A percentile compares a stretch with the other conserved stretches of the same genome.
Conservation (phyloP, 2,329 filamentous ascomycete genomes). For the Cadophora malorum region DNA sequence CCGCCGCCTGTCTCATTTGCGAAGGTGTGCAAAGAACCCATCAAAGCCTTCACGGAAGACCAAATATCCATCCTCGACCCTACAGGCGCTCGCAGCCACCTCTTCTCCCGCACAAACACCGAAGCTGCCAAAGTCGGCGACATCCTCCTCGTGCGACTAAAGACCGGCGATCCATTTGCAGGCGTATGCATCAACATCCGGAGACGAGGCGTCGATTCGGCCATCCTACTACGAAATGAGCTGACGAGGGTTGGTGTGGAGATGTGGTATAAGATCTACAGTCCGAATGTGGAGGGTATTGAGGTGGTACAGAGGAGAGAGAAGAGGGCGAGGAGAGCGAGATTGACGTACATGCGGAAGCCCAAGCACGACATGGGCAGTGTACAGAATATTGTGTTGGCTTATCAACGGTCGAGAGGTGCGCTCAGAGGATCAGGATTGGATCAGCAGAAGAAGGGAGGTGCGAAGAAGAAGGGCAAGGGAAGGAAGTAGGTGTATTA, state of each 20-base stretch:
- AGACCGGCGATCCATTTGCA: slow-evolving; percentile 85
- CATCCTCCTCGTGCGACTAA: slow-evolving; percentile 87
- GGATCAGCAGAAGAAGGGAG: slow-evolving; percentile 36
- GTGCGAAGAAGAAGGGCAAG: slow-evolving; percentile 41
- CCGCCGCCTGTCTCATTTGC: slow-evolving; percentile 62
- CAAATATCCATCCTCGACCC: slow-evolving; percentile 83
- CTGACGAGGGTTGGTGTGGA: slow-evolving; percentile 88
- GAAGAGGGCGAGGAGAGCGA: slow-evolving; percentile 85
- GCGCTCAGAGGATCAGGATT: slow-evolving; percentile 46
- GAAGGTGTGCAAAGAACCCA: slow-evolving; percentile 66
- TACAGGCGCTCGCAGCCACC: slow-evolving; percentile 77
- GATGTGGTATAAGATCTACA: slow-evolving; percentile 98
- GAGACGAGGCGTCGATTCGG: slow-evolving; percentile 85
- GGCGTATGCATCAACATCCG: slow-evolving; percentile 90
- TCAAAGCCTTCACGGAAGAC: slow-evolving; percentile 68
- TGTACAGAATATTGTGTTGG: slow-evolving; percentile 79
- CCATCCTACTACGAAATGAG: slow-evolving; percentile 84
- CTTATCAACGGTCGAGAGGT: slow-evolving; percentile 63
- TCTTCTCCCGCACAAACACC: slow-evolving; percentile 79
- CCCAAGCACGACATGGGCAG: slow-evolving; percentile 86
- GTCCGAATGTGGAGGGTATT: slow-evolving; percentile 85
- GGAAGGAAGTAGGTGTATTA: slow-evolving; percentile 37
- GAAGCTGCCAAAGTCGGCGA: slow-evolving; percentile 86
- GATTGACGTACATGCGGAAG: slow-evolving; percentile 90
- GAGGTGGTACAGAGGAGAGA: slow-evolving; percentile 88